Evolutionary conservation across 2,329 filamentous ascomycete species (phyloP), one percentile per base, ranked within the genome.

Genomic region (Talaromyces sp.): DNA sequence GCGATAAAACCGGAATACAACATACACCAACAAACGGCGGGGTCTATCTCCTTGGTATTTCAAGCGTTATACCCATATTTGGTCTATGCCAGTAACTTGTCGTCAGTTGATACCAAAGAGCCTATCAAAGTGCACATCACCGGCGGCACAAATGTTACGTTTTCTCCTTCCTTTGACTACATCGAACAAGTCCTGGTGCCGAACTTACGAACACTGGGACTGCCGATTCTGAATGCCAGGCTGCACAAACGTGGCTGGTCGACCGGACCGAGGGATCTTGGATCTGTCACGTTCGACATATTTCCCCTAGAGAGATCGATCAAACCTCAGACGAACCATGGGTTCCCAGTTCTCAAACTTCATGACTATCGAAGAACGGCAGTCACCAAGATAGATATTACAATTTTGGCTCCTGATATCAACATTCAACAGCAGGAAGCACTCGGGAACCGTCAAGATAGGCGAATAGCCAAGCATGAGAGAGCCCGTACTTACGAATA

Each of bases 11-110:
- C 72, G 14, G 76, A 78, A 62, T 78, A 80, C 54, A 71, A 73
- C 3, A 78, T 84, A 43, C 71, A 74, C 19, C 77, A 84, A 43
- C 73, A 77, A 3, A 82, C 81, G 2, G 83, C 84, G 0, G 86
- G 86, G 0, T 83, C 82, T 19, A 79, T 85, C 5, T 84, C 81
- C 56, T 76, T 88, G 13, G 81, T 86, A 0, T 79, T 88, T 62
- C 86, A 88, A 71, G 85, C 86, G 5, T 75, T 88, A 3, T 80
- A 88, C 45, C 86, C 86, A 0, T 87, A 83, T 68, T 72, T 88
- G 2, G 72, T 88, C 1, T 82, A 85, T 72, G 73, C 74, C 37
- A 73, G 70, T 48, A 68, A 70, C 33, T 66, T 62, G 47, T 57
- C 56, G 11, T 43, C 48, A 1, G 50, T n/a, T 19, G 63, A 58